phyloP scores from a whole-genome alignment of 306 rosid species.

The Cucumis melo region DNA sequence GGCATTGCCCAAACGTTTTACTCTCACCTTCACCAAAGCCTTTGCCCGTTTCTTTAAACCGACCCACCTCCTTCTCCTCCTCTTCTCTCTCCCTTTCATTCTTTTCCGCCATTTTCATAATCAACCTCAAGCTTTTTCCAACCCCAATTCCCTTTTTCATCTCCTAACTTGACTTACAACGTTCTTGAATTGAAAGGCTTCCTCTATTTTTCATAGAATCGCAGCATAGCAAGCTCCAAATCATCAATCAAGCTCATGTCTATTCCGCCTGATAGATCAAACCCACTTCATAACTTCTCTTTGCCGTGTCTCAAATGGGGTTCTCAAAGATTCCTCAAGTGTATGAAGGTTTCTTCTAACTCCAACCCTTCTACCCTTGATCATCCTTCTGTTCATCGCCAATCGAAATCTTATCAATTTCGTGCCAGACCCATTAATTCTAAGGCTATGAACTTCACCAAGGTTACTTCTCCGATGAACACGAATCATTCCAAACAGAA shows the following conservation, averaged over 20 bases:
- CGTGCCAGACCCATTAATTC: conserved; percentile 5
- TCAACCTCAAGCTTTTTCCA: not conserved
- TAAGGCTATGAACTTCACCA: not conserved
- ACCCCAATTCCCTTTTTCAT: not conserved
- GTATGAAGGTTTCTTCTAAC: conserved; percentile 19
- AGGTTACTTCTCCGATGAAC: not conserved
- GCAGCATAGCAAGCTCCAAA: not conserved
- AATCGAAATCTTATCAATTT: conserved; percentile 5
- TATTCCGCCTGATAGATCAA: conserved; percentile 38
- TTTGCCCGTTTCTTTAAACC: not conserved
- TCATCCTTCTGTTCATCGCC: conserved; percentile 13
- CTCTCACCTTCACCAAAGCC: not conserved
- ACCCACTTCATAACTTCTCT: conserved; percentile 45
- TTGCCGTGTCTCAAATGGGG: conserved; percentile 55
- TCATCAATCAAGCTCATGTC: conserved; percentile 10
- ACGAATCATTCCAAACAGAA: not conserved
- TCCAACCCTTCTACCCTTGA: conserved; percentile 9
- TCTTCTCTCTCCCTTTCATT: not conserved
- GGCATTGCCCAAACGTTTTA: not conserved
- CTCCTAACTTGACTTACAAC: not conserved
- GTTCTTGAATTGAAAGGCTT: not conserved
- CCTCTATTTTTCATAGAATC: not conserved
- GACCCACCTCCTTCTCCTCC: not conserved
- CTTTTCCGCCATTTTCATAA: not conserved
- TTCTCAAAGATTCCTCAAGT: conserved; percentile 28